Evolutionary conservation across 768 basidiomycete species (phyloP), one percentile per base, ranked within the genome.

Genomic region (Pulveroboletus sp.): DNA sequence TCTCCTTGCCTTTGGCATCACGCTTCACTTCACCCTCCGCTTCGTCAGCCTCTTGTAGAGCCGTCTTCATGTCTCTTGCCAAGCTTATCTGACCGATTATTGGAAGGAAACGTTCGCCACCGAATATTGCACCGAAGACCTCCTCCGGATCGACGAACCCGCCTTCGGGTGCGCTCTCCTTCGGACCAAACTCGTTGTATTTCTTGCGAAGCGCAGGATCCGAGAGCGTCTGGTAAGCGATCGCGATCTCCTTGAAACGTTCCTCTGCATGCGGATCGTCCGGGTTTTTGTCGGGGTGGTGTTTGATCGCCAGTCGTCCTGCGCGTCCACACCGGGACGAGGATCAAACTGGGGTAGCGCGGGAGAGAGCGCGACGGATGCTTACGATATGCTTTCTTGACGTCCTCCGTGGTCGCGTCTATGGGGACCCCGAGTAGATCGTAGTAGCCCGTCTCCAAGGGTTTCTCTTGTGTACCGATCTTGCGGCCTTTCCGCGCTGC

Each of bases 211-310:
- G 77, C 1, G 57, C 69, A 4, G 83, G 79, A 55, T 93, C 90
- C 1, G 88, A 90, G 6, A 93, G 79, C 0, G 88, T 90, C 63
- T 91, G 88, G 63, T 87, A 91, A 3, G 92, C 92, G 43, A 93
- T 88, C 0, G 92, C 89, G 54, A 95, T 92, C 55, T 86, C 79
- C 62, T 92, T 92, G 76, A 93, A 93, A n/a, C 82, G 79, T 52
- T 90, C 90, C 60, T 89, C 90, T 1, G 93, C 90, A 22, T 75
- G 68, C 0, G 89, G 91, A 67, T 93, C 91, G 60, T 87, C 82
- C 1, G 82, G 89, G 63, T 94, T 93, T 76, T 93, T 93, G 77
- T 93, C 91, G 0, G 91, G 91, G 65, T 93, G 91, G 60, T 86
- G 83, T 67, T 92, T 92, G 69, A 95, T 93, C 2, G 92, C 92